Percentiles rank a stretch among this genome's conserved stretches.
These are phyloP conservation scores for Zygosaccharomyces gambellarensis DNA, from an alignment of 805 yeast species.

Conservation along the genomic window DNA sequence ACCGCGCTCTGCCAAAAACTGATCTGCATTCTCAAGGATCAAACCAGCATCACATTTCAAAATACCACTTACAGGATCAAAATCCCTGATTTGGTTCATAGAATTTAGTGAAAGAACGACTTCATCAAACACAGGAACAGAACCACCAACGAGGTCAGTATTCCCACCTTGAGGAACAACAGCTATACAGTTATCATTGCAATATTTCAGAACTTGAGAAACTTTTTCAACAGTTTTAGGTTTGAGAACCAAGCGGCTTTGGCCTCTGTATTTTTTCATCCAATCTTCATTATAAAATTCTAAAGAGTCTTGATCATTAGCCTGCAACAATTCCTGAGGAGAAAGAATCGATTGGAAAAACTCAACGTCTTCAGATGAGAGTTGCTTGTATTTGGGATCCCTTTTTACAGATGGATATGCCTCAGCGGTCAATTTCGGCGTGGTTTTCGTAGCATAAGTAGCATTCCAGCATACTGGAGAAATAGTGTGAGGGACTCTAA, in stretches of 20 bases:
- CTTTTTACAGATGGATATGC: constrained; percentile 58
- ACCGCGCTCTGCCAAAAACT: constrained; percentile 69
- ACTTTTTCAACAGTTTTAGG: constrained; percentile 81
- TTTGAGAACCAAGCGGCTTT: constrained; percentile 70
- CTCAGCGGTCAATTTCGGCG: constrained; percentile 55
- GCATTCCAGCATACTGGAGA: neutral
- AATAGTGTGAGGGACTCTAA: neutral
- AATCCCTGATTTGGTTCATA: constrained; percentile 73
- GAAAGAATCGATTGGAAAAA: constrained; percentile 58
- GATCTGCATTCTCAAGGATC: constrained; percentile 80
- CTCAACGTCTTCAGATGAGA: constrained; percentile 53
- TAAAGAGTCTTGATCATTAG: constrained; percentile 60
- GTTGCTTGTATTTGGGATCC: constrained; percentile 44
- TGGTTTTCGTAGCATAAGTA: constrained; percentile 22
- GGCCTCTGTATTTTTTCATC: constrained; percentile 93
- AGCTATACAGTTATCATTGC: constrained; percentile 72
- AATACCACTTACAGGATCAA: constrained; percentile 79
- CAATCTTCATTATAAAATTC: constrained; percentile 80
- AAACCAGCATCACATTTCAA: constrained; percentile 88
- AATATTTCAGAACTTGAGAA: constrained; percentile 67
- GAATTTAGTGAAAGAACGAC: constrained; percentile 64
- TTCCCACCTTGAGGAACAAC: constrained; percentile 97
- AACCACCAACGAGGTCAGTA: constrained; percentile 94
- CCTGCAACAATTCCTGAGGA: constrained; percentile 37
- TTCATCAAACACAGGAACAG: constrained; percentile 89